Evolutionary conservation across 1,284 basidiomycete genomes (phyloP).

Genomic region (Ceratobasidium sp.): DNA sequence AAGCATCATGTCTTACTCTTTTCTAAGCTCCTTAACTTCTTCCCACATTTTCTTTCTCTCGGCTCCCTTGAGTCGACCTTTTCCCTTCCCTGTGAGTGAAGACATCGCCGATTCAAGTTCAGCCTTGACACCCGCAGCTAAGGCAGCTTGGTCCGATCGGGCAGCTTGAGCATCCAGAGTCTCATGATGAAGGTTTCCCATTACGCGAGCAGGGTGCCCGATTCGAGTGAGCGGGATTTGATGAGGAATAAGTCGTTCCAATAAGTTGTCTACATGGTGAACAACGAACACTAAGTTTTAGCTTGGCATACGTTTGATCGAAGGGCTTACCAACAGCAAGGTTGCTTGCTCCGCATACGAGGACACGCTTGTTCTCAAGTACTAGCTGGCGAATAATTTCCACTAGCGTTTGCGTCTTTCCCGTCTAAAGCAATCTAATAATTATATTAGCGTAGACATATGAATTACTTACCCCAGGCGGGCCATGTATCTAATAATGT

Average conservation of each 20-base stretch:
- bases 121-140: conserved; percentile 84
- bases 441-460: not conserved
- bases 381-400: conserved; percentile 89
- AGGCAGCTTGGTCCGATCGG: conserved; percentile 76
- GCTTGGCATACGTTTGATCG: not conserved
- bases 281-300: not conserved
- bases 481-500: conserved; percentile 79
- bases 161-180: conserved; percentile 90
- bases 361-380: conserved; percentile 56
- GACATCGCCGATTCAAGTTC: conserved; percentile 78
- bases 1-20: conserved; percentile 68
- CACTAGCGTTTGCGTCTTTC: conserved; percentile 91
- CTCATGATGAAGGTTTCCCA: conserved; percentile 74
- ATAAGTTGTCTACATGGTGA: conserved; percentile 81
- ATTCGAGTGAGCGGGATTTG: conserved; percentile 69
- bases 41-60: conserved; percentile 92
- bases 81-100: conserved; percentile 77
- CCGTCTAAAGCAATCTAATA: conserved; percentile 57
- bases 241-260: conserved; percentile 72
- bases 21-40: conserved; percentile 86
- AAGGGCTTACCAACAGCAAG: conserved; percentile 69
- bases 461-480: conserved; percentile 72
- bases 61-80: conserved; percentile 66
- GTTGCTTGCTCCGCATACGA: conserved; percentile 92
- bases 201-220: conserved; percentile 92